Percentiles rank a stretch among this genome's conserved stretches.
Evolutionary conservation across 768 basidiomycete species (phyloP).

Genomic region (Agrocybe pediades): DNA sequence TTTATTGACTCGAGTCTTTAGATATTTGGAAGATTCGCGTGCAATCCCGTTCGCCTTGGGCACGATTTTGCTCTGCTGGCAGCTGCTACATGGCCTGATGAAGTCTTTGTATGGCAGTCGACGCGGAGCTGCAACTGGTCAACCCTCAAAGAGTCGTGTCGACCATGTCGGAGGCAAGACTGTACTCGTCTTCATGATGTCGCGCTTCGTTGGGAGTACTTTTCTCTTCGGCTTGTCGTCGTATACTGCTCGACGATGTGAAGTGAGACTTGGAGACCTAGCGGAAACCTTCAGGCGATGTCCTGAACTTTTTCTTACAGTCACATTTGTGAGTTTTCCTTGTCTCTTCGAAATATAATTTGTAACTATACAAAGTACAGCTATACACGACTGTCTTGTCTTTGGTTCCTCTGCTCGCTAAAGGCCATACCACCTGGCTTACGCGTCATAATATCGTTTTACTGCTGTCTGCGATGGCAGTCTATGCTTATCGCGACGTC

Average conservation of each 20-base stretch:
- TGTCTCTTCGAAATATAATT: neutral
- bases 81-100: constrained; percentile 5
- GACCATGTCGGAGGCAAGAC: constrained; percentile 5
- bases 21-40: constrained; percentile 7
- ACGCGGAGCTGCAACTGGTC: neutral
- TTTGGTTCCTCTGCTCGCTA: constrained; percentile 6
- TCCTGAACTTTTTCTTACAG: constrained; percentile 9
- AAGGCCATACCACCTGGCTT: constrained; percentile 49
- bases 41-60: constrained; percentile 9
- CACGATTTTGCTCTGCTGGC: neutral
- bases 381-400: constrained; percentile 10
- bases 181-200: constrained; percentile 12
- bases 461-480: constrained; percentile 28
- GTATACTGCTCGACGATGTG: neutral
- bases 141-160: constrained; percentile 1
- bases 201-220: constrained; percentile 11
- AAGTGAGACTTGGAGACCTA: neutral
- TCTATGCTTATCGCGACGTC: constrained; percentile 55
- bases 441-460: constrained; percentile 31
- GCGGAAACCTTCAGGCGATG: neutral
- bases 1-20: neutral
- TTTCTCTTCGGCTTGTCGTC: constrained; percentile 6
- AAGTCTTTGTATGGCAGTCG: neutral
- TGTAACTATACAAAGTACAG: neutral
- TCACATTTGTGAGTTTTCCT: constrained; percentile 13